Conservation (phyloP, 306 rosid genomes). For the Dryas drummondii region DNA sequence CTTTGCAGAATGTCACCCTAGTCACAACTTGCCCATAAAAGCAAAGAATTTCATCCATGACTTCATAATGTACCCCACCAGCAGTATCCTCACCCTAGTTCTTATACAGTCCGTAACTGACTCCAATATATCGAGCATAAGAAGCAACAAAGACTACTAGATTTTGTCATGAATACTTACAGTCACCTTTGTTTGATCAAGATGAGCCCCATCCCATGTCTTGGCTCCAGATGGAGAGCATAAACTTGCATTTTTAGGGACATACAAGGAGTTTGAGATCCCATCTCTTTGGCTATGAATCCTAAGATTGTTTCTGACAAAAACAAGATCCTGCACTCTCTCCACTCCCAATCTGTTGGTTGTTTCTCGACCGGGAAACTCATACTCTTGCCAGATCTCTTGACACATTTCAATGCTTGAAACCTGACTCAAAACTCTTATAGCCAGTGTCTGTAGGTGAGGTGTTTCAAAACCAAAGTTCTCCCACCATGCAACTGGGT, state of each 20-base stretch:
- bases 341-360: slow-evolving; percentile 31
- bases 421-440: slow-evolving; percentile 58
- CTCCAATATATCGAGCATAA: slow-evolving; percentile 6
- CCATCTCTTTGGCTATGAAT: slow-evolving; percentile 38
- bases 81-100: too few relatives aligned
- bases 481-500: slow-evolving; percentile 60
- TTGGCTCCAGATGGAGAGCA: slow-evolving; percentile 16
- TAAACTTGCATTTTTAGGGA: not conserved
- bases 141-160: slow-evolving; percentile 5
- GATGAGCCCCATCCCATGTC: slow-evolving; percentile 24
- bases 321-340: slow-evolving; percentile 45
- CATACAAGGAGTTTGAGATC: slow-evolving; percentile 13
- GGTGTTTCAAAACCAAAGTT: slow-evolving; percentile 53
- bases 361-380: slow-evolving; percentile 30
- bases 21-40: not conserved
- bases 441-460: slow-evolving; percentile 48
- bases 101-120: not conserved
- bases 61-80: not conserved
- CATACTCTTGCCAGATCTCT: slow-evolving; percentile 42
- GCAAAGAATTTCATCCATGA: not conserved
- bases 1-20: not conserved
- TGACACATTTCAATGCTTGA: slow-evolving; percentile 51
- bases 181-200: slow-evolving; percentile 29
- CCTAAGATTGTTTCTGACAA: slow-evolving; percentile 54
- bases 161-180: slow-evolving; percentile 26